phyloP scores from a whole-genome alignment of 2,329 filamentous ascomycete genomes.

The Monilinia aucupariae region DNA sequence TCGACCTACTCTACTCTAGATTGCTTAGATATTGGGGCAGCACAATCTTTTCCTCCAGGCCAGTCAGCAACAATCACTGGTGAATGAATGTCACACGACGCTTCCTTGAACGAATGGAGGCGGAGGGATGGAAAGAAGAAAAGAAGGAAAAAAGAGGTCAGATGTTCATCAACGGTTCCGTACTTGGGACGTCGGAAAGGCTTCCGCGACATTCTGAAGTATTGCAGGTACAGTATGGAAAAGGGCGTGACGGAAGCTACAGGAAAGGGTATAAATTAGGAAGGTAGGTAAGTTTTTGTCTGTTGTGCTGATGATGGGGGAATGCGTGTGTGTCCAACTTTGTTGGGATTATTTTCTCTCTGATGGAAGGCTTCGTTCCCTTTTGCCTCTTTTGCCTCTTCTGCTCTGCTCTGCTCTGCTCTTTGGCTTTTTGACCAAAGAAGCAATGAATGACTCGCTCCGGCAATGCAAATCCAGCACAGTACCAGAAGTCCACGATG shows the following conservation, averaged over 20 bases:
- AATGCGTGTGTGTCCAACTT: neutral
- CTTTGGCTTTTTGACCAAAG: neutral
- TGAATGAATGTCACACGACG: conserved; percentile 13
- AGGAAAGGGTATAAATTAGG: conserved; percentile 1
- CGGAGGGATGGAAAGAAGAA: conserved; percentile 7
- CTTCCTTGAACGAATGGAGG: neutral
- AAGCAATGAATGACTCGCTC: conserved; percentile 11
- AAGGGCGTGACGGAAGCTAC: neutral
- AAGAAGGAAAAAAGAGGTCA: conserved; percentile 16
- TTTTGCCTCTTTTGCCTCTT: neutral
- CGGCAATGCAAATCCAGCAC: neutral
- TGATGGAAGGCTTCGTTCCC: neutral
- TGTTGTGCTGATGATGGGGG: conserved; percentile 8
- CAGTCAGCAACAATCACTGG: conserved; percentile 1
- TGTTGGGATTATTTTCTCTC: conserved; percentile 10
- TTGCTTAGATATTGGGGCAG: neutral
- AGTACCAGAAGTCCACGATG: neutral
- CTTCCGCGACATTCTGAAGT: conserved; percentile 6
- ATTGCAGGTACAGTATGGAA: neutral
- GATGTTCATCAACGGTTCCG: conserved; percentile 17
- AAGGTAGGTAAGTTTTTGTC: neutral
- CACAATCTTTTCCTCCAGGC: neutral
- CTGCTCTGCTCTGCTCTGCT: too few species aligned
- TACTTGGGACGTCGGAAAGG: conserved; percentile 13
- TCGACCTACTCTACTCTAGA: too few species aligned